phyloP scores from a whole-genome alignment of 331 rosid species.

The Rhamnella rubrinervis region DNA sequence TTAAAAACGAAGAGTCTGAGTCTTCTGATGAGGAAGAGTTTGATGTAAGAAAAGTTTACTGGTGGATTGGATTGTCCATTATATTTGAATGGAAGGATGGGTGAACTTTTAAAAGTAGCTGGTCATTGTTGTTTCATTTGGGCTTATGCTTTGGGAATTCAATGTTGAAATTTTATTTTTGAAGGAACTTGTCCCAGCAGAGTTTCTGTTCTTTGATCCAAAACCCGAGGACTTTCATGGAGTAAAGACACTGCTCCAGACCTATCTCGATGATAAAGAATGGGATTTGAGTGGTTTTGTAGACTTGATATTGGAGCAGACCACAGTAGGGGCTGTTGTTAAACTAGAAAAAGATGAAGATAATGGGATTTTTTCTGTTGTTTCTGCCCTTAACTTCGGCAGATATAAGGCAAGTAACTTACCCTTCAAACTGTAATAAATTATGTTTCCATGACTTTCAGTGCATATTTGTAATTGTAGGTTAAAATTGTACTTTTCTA shows the following conservation, averaged over 20 bases:
- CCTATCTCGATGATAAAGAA: constrained; percentile 59
- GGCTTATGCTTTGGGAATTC: not conserved
- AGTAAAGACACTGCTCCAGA: constrained; percentile 73
- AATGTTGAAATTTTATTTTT: constrained; percentile 23
- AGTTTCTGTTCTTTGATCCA: constrained; percentile 85
- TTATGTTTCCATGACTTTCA: not conserved
- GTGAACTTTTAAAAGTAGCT: not conserved
- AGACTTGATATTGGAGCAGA: constrained; percentile 76
- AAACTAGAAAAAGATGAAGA: constrained; percentile 86
- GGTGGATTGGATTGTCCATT: not conserved
- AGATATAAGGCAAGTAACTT: constrained; percentile 60
- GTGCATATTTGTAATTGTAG: no score
- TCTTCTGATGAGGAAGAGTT: constrained; percentile 60
- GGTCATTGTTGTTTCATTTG: not conserved
- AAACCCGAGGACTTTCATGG: constrained; percentile 78
- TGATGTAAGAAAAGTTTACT: constrained; percentile 42
- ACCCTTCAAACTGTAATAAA: not conserved
- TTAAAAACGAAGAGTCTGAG: constrained; percentile 32
- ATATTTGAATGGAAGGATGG: not conserved
- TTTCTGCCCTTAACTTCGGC: constrained; percentile 64
- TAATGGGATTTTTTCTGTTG: constrained; percentile 67
- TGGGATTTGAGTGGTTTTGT: constrained; percentile 87
- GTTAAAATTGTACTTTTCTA: no score
- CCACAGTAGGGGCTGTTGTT: constrained; percentile 87
- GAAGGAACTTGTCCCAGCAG: constrained; percentile 71